A percentile compares a stretch with the other conserved stretches of the same genome.
These are phyloP conservation scores for Pisolithus thermaeus DNA, from an alignment of 1,284 basidiomycete species.

Conservation along the genomic window DNA sequence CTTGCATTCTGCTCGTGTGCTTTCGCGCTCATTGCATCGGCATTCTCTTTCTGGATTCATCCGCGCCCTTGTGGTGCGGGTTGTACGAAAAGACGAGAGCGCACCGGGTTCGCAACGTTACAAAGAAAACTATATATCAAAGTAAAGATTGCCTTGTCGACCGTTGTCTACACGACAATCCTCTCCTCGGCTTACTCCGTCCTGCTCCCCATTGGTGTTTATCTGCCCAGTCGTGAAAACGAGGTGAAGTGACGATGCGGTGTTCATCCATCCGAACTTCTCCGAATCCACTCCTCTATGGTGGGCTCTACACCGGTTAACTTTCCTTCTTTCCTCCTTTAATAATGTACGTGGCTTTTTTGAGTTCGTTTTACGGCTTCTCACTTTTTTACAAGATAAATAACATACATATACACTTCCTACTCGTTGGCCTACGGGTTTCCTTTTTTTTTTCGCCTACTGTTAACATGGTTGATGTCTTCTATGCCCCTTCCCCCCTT, in stretches of 20 bases:
- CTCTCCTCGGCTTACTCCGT: conserved; percentile 15
- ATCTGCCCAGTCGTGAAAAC: no score
- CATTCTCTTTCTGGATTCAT: conserved; percentile 29
- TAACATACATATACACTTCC: conserved; percentile 5
- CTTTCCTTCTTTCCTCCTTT: conserved; percentile 2
- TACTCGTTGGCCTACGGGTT: conserved; percentile 3
- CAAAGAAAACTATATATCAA: conserved; percentile 22
- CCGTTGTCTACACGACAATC: conserved; percentile 32
- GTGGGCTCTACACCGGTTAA: conserved; percentile 35
- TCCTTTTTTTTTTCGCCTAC: not conserved
- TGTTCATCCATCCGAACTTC: not conserved
- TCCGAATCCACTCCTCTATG: conserved; percentile 29
- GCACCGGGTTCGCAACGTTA: conserved; percentile 12
- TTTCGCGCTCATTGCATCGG: conserved; percentile 36
- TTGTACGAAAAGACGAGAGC: conserved; percentile 31
- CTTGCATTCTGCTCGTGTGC: conserved; percentile 35
- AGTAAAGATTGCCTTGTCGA: conserved; percentile 14
- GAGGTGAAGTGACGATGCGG: no score
- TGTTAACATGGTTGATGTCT: conserved; percentile 1
- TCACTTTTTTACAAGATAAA: conserved; percentile 19
- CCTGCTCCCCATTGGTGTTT: conserved; percentile 17
- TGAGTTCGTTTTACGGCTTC: conserved; percentile 15
- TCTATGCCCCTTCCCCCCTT: not conserved
- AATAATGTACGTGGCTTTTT: conserved; percentile 18
- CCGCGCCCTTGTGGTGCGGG: conserved; percentile 15